These are phyloP conservation scores for Omphalea diandra DNA, from an alignment of 441 rosid genomes.

Conservation along the genomic window DNA sequence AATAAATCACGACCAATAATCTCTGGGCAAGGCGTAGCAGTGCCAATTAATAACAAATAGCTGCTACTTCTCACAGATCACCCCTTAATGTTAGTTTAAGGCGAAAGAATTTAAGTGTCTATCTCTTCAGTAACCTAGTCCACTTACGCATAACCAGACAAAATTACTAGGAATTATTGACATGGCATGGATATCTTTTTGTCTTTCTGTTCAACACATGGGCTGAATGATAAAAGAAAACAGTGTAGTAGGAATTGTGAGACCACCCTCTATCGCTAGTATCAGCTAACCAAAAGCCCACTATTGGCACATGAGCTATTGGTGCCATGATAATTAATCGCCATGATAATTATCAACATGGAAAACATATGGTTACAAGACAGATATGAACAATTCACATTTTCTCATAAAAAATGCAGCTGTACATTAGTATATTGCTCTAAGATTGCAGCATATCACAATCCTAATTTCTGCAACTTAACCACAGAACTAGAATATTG, in stretches of 20 bases:
- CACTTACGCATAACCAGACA: slow-evolving; percentile 4
- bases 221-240: background rate
- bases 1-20: background rate
- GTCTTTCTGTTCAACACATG: background rate
- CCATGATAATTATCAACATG: background rate
- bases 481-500: slow-evolving; percentile 13
- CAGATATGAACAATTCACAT: slow-evolving; percentile 11
- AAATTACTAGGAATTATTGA: background rate
- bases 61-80: background rate
- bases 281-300: slow-evolving; percentile 9
- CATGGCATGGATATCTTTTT: slow-evolving; percentile 9
- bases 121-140: background rate
- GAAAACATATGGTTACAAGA: slow-evolving; percentile 14
- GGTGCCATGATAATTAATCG: background rate
- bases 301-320: background rate
- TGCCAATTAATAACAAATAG: background rate
- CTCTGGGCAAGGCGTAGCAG: background rate
- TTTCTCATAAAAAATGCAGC: background rate
- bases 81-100: background rate
- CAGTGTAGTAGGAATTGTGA: background rate
- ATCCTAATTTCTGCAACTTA: slow-evolving; percentile 12
- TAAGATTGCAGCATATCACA: slow-evolving; percentile 2
- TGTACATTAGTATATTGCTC: background rate
- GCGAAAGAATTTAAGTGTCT: background rate
- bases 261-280: background rate